Conservation (phyloP, 768 basidiomycete species). For the Agrocybe pediades region DNA sequence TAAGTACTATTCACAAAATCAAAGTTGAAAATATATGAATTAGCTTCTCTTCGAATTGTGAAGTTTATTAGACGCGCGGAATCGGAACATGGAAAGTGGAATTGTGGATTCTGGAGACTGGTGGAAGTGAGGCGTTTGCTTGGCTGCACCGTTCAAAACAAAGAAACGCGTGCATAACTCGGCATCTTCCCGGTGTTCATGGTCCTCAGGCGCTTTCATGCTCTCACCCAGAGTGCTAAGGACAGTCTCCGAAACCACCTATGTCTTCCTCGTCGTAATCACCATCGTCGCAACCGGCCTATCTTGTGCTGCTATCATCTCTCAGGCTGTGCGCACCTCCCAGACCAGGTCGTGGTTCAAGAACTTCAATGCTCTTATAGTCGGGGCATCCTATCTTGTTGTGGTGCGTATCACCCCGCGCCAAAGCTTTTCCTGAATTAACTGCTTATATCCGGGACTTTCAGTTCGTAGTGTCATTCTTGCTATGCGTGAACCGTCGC, state of each 20-base stretch:
- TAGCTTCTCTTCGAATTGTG: too few relatives aligned
- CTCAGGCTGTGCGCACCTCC: slow-evolving; percentile 72
- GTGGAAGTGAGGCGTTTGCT: too few relatives aligned
- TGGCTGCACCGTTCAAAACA: too few relatives aligned
- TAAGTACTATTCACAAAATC: too few relatives aligned
- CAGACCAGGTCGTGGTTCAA: slow-evolving; percentile 52
- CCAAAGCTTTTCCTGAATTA: not conserved
- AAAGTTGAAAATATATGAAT: too few relatives aligned
- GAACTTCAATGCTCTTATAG: slow-evolving; percentile 70
- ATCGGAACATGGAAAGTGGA: too few relatives aligned
- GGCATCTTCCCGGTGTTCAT: slow-evolving; percentile 6
- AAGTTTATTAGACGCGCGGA: too few relatives aligned
- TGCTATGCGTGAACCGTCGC: slow-evolving; percentile 68
- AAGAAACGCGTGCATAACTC: too few relatives aligned
- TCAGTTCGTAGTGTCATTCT: slow-evolving; percentile 58
- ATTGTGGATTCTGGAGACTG: too few relatives aligned
- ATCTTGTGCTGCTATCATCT: slow-evolving; percentile 65
- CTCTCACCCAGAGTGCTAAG: slow-evolving; percentile 43
- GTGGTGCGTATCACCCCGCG: slow-evolving; percentile 48
- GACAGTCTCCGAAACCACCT: slow-evolving; percentile 56
- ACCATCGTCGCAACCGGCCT: slow-evolving; percentile 57
- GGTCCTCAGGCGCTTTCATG: slow-evolving; percentile 24
- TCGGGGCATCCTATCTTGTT: slow-evolving; percentile 69
- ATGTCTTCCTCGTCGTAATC: slow-evolving; percentile 51
- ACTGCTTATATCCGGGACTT: not conserved